Evolutionary conservation across 2,329 filamentous ascomycete genomes (phyloP).

Genomic region (Colletotrichum echinochloae): DNA sequence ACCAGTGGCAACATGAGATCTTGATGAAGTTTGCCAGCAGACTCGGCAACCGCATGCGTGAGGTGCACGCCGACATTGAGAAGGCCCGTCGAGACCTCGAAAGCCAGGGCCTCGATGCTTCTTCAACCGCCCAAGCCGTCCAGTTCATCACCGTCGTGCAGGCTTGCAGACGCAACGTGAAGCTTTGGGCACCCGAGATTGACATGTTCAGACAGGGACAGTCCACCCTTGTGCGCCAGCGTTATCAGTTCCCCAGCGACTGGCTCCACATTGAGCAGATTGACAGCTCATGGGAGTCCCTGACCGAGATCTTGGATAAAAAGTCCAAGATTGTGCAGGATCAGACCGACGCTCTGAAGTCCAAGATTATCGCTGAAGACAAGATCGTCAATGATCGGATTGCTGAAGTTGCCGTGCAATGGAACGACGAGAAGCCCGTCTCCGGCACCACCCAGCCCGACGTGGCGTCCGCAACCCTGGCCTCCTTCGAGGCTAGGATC

Average conservation of each 20-base stretch:
- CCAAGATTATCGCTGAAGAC: slow-evolving; percentile 95
- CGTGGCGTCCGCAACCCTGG: slow-evolving; percentile 84
- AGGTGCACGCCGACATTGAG: slow-evolving; percentile 91
- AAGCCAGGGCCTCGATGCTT: slow-evolving; percentile 90
- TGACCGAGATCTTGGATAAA: slow-evolving; percentile 90
- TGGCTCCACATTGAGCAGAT: slow-evolving; percentile 98
- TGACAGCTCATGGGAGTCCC: slow-evolving; percentile 92
- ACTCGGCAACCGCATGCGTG: slow-evolving; percentile 89
- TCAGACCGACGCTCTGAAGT: slow-evolving; percentile 92
- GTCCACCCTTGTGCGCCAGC: slow-evolving; percentile 88
- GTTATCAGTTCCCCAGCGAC: slow-evolving; percentile 92
- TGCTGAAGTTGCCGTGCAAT: slow-evolving; percentile 83
- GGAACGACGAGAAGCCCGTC: slow-evolving; percentile 97
- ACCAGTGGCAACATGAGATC: slow-evolving; percentile 99
- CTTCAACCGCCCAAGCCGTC: slow-evolving; percentile 95
- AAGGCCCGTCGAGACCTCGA: slow-evolving; percentile 92
- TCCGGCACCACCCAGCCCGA: slow-evolving; percentile 94
- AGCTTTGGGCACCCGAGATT: slow-evolving; percentile 94
- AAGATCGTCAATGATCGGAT: slow-evolving; percentile 92
- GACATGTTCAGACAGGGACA: slow-evolving; percentile 96
- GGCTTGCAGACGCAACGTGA: slow-evolving; percentile 93
- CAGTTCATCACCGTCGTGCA: slow-evolving; percentile 99
- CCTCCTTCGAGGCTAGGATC: slow-evolving; percentile 85
- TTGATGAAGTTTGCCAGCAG: slow-evolving; percentile 91
- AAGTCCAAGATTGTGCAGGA: slow-evolving; percentile 97